These are phyloP conservation scores for Arthrobotrys iridis DNA, from an alignment of 2,329 filamentous ascomycete genomes.

Conservation along the genomic window DNA sequence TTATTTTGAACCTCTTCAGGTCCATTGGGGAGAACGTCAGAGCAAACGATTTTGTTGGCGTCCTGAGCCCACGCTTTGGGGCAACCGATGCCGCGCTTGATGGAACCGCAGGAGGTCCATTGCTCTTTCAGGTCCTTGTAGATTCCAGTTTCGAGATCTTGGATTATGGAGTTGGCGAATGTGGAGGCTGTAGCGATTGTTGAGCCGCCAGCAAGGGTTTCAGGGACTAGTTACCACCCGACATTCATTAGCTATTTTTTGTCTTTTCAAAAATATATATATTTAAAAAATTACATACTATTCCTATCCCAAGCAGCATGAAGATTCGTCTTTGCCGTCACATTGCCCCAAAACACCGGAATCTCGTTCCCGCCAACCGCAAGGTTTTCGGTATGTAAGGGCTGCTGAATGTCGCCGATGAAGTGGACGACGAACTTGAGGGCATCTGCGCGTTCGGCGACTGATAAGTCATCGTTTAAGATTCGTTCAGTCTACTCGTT, in stretches of 20 bases:
- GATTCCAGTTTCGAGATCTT: conserved; percentile 68
- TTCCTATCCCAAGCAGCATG: conserved; percentile 77
- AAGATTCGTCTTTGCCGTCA: conserved; percentile 69
- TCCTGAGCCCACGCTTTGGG: conserved; percentile 73
- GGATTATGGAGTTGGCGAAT: conserved; percentile 69
- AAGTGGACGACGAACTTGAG: conserved; percentile 63
- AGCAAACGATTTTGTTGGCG: conserved; percentile 71
- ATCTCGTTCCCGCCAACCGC: conserved; percentile 75
- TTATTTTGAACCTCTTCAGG: conserved; percentile 68
- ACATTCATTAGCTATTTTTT: too few species aligned
- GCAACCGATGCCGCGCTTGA: conserved; percentile 68
- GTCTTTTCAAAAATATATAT: conserved; percentile 61
- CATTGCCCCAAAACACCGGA: conserved; percentile 68
- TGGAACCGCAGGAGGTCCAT: conserved; percentile 70
- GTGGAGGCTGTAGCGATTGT: conserved; percentile 10
- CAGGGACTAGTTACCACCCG: conserved; percentile 59
- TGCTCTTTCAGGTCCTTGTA: conserved; percentile 65
- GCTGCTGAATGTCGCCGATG: conserved; percentile 75
- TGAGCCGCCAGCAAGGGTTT: conserved; percentile 44
- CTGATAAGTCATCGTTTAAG: conserved; percentile 18
- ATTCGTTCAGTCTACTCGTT: conserved; percentile 34
- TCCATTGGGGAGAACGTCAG: conserved; percentile 69
- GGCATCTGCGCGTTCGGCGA: conserved; percentile 49
- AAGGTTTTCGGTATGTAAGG: conserved; percentile 73
- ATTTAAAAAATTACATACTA: conserved; percentile 66